These are phyloP conservation scores for Beauveria sp. DNA, from an alignment of 2,329 filamentous ascomycete species.

Conservation along the genomic window DNA sequence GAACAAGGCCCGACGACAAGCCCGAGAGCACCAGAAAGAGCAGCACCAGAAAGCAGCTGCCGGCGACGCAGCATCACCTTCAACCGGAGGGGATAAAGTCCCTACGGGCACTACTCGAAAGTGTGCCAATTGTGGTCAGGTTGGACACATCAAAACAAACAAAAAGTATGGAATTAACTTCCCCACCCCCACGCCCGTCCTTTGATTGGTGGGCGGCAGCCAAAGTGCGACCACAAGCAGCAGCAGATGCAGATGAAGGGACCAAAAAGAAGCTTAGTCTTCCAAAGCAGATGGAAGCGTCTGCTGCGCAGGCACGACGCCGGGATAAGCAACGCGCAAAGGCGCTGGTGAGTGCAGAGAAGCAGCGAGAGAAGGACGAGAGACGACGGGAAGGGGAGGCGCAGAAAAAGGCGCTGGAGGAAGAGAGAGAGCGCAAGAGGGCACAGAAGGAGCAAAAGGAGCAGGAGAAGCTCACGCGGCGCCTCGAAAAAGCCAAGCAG, in stretches of 20 bases:
- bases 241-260: not conserved
- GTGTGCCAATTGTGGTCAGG: constrained; percentile 94
- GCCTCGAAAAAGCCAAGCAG: not conserved
- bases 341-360: constrained; percentile 1
- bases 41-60: constrained; percentile 39
- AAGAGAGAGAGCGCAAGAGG: not conserved
- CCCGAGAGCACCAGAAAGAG: constrained; percentile 83
- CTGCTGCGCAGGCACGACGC: not conserved
- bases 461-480: not conserved
- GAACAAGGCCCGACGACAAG: constrained; percentile 84
- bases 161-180: constrained; percentile 69
- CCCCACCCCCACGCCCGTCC: constrained; percentile 21
- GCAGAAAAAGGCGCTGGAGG: not conserved
- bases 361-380: not conserved
- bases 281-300: not conserved
- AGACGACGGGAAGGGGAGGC: not conserved
- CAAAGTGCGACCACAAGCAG: constrained; percentile 11
- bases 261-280: not conserved
- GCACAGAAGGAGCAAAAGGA: not conserved
- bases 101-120: constrained; percentile 71
- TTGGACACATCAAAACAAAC: constrained; percentile 98
- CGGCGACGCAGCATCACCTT: constrained; percentile 44
- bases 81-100: constrained; percentile 40
- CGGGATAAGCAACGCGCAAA: constrained; percentile 2
- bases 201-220: constrained; percentile 27